Evolutionary conservation across 177 flowering plant species (phyloP).

Genomic region (Vitis hybrid): DNA sequence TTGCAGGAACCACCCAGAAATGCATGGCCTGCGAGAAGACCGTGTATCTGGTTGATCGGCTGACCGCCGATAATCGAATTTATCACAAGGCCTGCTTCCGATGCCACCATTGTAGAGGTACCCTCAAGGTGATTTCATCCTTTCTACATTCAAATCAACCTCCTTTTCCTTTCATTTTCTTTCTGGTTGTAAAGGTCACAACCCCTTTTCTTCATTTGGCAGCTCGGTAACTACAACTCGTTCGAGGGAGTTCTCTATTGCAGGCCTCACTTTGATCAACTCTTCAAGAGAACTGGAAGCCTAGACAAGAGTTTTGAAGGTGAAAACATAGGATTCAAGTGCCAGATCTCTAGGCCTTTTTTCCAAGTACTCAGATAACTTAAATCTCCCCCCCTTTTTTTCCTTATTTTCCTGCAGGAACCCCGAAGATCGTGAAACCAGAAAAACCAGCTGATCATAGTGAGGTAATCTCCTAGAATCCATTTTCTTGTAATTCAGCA

Average conservation of each 20-base stretch:
- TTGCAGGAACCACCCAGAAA: slow-evolving; percentile 39
- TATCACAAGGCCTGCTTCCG: slow-evolving; percentile 46
- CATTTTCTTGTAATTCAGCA: not conserved
- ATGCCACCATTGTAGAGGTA: slow-evolving; percentile 43
- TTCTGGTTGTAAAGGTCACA: too few species aligned
- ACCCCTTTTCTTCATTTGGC: slow-evolving; percentile 1
- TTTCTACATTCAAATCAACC: not conserved
- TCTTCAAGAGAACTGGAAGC: slow-evolving; percentile 52
- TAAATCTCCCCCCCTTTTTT: not conserved
- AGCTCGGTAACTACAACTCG: slow-evolving; percentile 51
- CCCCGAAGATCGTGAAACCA: slow-evolving; percentile 27
- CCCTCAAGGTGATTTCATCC: slow-evolving; percentile 33
- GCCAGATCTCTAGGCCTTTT: too few species aligned
- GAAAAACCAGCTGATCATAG: slow-evolving; percentile 14
- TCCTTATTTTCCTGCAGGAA: slow-evolving; percentile 14
- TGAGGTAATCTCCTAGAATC: slow-evolving; percentile 9
- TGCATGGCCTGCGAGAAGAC: slow-evolving; percentile 43
- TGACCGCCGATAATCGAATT: slow-evolving; percentile 30
- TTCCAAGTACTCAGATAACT: too few species aligned
- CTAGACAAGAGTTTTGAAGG: slow-evolving; percentile 51
- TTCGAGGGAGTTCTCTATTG: slow-evolving; percentile 54
- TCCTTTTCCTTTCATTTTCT: not conserved
- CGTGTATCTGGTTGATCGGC: slow-evolving; percentile 37
- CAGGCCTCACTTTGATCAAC: slow-evolving; percentile 54
- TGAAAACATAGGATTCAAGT: not conserved